These are phyloP conservation scores for Trypanosoma brucei DNA, from an alignment of 208 protist species.

Conservation along the genomic window DNA sequence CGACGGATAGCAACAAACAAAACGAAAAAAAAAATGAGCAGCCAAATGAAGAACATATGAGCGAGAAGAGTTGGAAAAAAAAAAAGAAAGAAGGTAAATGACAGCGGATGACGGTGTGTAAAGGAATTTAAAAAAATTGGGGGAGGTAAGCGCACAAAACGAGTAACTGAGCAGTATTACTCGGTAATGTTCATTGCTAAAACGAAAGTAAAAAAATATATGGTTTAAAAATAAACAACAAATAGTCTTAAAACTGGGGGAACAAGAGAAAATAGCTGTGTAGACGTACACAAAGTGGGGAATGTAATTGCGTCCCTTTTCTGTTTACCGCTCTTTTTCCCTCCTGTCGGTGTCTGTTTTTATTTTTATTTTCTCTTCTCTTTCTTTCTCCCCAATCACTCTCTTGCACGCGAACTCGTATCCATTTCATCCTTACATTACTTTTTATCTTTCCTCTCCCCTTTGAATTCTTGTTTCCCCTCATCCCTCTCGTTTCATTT, in stretches of 20 bases:
- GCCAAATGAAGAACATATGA: neutral
- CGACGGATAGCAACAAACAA: too few species aligned
- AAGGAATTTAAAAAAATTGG: too few species aligned
- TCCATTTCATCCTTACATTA: neutral
- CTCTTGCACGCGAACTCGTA: neutral
- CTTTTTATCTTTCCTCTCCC: neutral
- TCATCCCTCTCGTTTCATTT: too few species aligned
- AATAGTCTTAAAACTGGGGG: neutral
- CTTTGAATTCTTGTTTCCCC: too few species aligned
- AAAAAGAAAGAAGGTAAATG: too few species aligned
- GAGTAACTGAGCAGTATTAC: too few species aligned
- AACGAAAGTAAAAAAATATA: too few species aligned
- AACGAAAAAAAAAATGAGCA: conserved; percentile 1
- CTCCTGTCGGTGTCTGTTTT: conserved; percentile 1
- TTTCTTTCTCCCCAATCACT: neutral
- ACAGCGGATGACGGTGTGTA: too few species aligned
- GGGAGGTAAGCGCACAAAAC: too few species aligned
- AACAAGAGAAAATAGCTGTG: neutral
- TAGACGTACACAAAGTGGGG: neutral
- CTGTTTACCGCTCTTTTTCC: conserved; percentile 1
- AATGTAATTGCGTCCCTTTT: neutral
- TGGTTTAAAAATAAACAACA: too few species aligned
- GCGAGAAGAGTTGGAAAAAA: neutral
- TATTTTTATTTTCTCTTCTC: neutral
- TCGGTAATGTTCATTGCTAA: too few species aligned